Conservation (phyloP, 805 yeast genomes). For the Lipomyces anomalus region DNA sequence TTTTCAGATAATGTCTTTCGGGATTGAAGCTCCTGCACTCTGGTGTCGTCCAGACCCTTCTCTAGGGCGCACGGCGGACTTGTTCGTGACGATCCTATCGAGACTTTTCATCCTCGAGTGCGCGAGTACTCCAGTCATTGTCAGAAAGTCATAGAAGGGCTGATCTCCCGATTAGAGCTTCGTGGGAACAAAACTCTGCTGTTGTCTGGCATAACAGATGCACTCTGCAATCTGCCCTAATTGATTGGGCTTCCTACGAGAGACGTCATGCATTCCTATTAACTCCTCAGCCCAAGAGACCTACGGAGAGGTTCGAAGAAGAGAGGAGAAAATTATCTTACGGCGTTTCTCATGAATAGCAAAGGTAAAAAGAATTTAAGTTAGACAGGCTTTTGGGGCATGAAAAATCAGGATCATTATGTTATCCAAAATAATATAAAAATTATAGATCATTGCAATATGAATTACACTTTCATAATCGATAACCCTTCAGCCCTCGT, state of each 20-base stretch:
- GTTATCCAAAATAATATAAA: no score
- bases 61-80: conserved; percentile 48
- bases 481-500: no score
- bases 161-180: conserved; percentile 66
- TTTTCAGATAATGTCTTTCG: conserved; percentile 42
- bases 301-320: conserved; percentile 31
- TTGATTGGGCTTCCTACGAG: conserved; percentile 46
- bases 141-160: conserved; percentile 51
- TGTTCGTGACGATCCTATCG: conserved; percentile 43
- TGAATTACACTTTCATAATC: no score
- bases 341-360: no score
- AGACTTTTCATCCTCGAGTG: conserved; percentile 54
- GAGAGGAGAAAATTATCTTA: conserved; percentile 61
- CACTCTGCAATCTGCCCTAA: conserved; percentile 59
- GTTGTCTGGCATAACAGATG: conserved; percentile 76
- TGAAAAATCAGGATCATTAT: no score
- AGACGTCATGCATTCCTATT: conserved; percentile 70
- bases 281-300: conserved; percentile 72
- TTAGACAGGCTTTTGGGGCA: no score
- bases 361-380: no score
- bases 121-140: conserved; percentile 64
- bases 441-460: no score
- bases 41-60: conserved; percentile 55
- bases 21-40: conserved; percentile 62
- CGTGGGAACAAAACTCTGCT: conserved; percentile 65